Percentiles rank a stretch among this genome's conserved stretches.
phyloP scores from a whole-genome alignment of 2,329 filamentous ascomycete genomes.

The Cytospora chrysosperma region DNA sequence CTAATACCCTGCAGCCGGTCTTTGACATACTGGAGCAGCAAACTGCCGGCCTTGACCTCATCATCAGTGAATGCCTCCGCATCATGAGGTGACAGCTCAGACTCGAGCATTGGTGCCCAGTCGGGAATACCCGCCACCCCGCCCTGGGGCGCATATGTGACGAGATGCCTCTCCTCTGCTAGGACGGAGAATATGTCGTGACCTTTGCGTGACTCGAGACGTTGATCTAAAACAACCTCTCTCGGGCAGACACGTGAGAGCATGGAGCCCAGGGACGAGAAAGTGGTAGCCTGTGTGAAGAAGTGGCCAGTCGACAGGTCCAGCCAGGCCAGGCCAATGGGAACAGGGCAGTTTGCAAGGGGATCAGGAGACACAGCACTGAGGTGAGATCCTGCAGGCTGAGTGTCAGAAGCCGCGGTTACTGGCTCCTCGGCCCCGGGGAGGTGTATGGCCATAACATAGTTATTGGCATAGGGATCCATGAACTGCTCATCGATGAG shows the following conservation, averaged over 20 bases:
- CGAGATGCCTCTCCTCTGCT: constrained; percentile 70
- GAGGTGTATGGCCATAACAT: constrained; percentile 77
- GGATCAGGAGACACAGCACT: constrained; percentile 17
- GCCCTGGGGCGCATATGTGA: constrained; percentile 65
- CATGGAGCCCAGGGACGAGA: constrained; percentile 72
- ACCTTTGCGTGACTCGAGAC: constrained; percentile 55
- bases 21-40: constrained; percentile 82
- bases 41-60: constrained; percentile 75
- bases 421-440: constrained; percentile 15
- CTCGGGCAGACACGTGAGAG: constrained; percentile 79
- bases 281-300: constrained; percentile 73
- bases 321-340: constrained; percentile 84
- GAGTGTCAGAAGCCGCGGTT: neutral
- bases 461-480: constrained; percentile 91
- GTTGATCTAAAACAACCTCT: constrained; percentile 77
- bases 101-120: constrained; percentile 78
- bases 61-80: constrained; percentile 58
- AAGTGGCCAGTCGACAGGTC: constrained; percentile 96
- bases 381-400: constrained; percentile 1
- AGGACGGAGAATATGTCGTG: constrained; percentile 66
- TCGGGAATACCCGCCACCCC: constrained; percentile 52
- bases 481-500: constrained; percentile 98
- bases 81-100: constrained; percentile 57
- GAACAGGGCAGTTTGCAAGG: constrained; percentile 32
- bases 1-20: constrained; percentile 73